A percentile compares a stretch with the other conserved stretches of the same genome.
Conservation (phyloP, 176 grass and related monocot species). For the Avena sativa region DNA sequence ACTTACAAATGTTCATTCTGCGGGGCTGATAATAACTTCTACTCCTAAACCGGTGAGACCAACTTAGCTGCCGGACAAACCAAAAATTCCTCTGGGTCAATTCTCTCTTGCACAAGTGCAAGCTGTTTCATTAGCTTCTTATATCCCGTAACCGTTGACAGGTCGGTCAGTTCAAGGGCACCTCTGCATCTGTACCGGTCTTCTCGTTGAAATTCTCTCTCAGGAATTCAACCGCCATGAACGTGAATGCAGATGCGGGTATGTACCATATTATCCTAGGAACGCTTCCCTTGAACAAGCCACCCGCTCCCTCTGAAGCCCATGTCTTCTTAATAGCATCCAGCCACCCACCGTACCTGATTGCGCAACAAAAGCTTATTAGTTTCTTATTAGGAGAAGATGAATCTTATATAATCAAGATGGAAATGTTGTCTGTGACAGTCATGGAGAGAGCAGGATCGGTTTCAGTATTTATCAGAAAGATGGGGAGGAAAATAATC, state of each 20-base stretch:
- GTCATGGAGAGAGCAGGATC: neutral
- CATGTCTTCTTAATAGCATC: conserved; percentile 90
- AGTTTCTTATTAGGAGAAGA: neutral
- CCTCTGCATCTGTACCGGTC: conserved; percentile 41
- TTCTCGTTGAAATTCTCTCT: conserved; percentile 82
- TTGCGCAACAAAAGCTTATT: conserved; percentile 31
- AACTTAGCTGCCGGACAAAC: neutral
- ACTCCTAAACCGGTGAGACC: conserved; percentile 4
- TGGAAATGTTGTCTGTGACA: neutral
- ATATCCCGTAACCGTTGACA: conserved; percentile 58
- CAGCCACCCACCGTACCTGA: conserved; percentile 81
- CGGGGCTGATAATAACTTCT: neutral
- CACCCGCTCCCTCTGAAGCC: conserved; percentile 67
- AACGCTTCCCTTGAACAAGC: conserved; percentile 88
- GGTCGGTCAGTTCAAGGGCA: conserved; percentile 38
- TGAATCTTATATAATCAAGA: neutral
- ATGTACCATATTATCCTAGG: conserved; percentile 93
- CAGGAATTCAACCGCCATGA: conserved; percentile 98
- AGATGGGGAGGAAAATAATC: neutral
- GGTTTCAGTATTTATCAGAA: neutral
- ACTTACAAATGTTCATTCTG: neutral
- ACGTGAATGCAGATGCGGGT: conserved; percentile 91
- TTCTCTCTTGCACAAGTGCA: conserved; percentile 27
- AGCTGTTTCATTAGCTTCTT: conserved; percentile 55
- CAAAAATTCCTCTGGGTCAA: conserved; percentile 25